A percentile compares a stretch with the other conserved stretches of the same genome.
Conservation (phyloP, 768 basidiomycete species). For the Naganishia onofrii region DNA sequence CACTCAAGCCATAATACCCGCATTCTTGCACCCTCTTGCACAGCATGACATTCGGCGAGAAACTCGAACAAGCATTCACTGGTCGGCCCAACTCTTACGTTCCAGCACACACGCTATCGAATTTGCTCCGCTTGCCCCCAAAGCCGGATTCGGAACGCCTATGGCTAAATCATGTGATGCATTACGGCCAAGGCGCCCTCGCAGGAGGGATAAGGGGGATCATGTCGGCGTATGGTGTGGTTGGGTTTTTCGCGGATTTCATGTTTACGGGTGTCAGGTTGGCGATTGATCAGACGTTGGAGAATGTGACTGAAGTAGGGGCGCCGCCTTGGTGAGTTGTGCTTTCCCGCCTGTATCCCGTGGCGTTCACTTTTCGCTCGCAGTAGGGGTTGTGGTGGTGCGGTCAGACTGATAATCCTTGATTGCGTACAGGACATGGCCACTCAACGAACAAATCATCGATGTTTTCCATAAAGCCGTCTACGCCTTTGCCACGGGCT, state of each 20-base stretch:
- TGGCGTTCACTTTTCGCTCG: background rate
- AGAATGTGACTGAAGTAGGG: constrained; percentile 31
- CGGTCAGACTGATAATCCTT: background rate
- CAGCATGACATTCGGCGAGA: constrained; percentile 34
- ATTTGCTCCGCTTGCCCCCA: constrained; percentile 26
- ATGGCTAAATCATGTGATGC: constrained; percentile 33
- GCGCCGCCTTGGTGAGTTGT: constrained; percentile 32
- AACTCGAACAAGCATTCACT: constrained; percentile 32
- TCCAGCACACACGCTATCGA: constrained; percentile 27
- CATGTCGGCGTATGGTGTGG: constrained; percentile 29
- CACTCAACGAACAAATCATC: constrained; percentile 33
- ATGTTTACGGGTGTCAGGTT: constrained; percentile 32
- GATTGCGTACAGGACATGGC: constrained; percentile 28
- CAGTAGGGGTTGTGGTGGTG: too few species aligned
- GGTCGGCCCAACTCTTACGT: constrained; percentile 33
- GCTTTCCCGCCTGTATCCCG: background rate
- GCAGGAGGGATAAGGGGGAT: constrained; percentile 28
- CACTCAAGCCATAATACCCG: background rate
- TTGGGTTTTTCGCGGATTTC: constrained; percentile 31
- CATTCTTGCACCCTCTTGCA: background rate
- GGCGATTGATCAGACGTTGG: constrained; percentile 33
- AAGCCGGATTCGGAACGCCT: constrained; percentile 29
- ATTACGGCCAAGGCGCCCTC: constrained; percentile 34
- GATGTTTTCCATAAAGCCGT: constrained; percentile 34
- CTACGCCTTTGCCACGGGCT: constrained; percentile 35